Evolutionary conservation across 495 filamentous ascomycete species (phyloP).

Genomic region (Daldinia caldariorum): DNA sequence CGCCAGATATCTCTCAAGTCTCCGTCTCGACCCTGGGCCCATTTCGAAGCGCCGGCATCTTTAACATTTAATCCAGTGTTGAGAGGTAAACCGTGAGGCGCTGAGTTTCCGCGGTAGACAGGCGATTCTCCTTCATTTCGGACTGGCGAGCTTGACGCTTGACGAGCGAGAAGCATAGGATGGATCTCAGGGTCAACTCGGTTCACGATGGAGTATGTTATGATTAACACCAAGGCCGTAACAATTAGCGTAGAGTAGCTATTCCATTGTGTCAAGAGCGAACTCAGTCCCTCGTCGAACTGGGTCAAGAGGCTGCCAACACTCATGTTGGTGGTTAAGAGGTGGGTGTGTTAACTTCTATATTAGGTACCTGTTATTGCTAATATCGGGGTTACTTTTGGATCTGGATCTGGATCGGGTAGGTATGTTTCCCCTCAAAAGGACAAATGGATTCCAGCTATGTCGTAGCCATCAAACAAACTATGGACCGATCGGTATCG

Average conservation of each 20-base stretch:
- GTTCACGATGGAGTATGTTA: constrained; percentile 63
- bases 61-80: constrained; percentile 85
- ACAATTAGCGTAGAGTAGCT: constrained; percentile 73
- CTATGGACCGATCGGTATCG: constrained; percentile 9
- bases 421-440: constrained; percentile 18
- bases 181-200: constrained; percentile 83
- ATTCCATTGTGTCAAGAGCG: constrained; percentile 81
- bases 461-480: constrained; percentile 24
- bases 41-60: constrained; percentile 81
- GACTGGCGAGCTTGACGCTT: constrained; percentile 78
- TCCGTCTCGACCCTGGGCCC: constrained; percentile 82
- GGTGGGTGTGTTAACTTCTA: constrained; percentile 3
- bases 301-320: constrained; percentile 62
- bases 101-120: constrained; percentile 79
- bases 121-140: constrained; percentile 86
- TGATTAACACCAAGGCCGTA: constrained; percentile 63
- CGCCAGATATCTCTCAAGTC: constrained; percentile 95
- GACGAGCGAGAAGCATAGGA: constrained; percentile 87
- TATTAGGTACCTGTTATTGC: too few species aligned
- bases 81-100: constrained; percentile 86
- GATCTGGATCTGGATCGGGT: neutral
- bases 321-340: constrained; percentile 60
- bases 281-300: constrained; percentile 73
- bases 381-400: constrained; percentile 2
- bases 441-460: neutral